Conservation (phyloP, 345 rosid species). For the Carallia pectinifolia region DNA sequence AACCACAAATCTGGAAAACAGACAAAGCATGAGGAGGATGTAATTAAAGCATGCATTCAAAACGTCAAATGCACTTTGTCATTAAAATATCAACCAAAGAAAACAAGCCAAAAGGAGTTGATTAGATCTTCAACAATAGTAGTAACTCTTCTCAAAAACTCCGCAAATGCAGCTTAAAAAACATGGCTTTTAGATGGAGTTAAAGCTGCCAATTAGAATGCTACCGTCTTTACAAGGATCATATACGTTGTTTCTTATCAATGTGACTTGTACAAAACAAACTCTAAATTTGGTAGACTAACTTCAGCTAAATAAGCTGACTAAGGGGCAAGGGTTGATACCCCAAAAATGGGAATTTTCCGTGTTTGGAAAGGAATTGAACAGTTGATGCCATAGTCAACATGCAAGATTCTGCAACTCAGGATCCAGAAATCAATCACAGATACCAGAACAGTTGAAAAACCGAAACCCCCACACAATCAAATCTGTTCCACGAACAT, state of each 20-base stretch:
- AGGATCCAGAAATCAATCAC: too few relatives aligned
- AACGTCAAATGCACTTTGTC: neutral
- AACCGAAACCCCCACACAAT: neutral
- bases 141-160: neutral
- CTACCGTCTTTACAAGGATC: too few relatives aligned
- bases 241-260: neutral
- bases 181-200: too few relatives aligned
- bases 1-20: slow-evolving; percentile 12
- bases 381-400: too few relatives aligned
- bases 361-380: too few relatives aligned
- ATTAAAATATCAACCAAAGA: neutral
- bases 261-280: neutral
- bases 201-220: too few relatives aligned
- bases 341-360: too few relatives aligned
- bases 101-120: neutral
- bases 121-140: neutral
- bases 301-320: too few relatives aligned
- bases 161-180: too few relatives aligned
- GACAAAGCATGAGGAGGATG: neutral
- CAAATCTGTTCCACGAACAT: neutral
- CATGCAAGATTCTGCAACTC: too few relatives aligned
- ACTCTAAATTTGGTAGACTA: neutral
- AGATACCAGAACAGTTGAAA: neutral
- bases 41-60: neutral
- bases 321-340: too few relatives aligned